These are phyloP conservation scores for Calophaca sinica DNA, from an alignment of 306 rosid genomes.

Conservation along the genomic window DNA sequence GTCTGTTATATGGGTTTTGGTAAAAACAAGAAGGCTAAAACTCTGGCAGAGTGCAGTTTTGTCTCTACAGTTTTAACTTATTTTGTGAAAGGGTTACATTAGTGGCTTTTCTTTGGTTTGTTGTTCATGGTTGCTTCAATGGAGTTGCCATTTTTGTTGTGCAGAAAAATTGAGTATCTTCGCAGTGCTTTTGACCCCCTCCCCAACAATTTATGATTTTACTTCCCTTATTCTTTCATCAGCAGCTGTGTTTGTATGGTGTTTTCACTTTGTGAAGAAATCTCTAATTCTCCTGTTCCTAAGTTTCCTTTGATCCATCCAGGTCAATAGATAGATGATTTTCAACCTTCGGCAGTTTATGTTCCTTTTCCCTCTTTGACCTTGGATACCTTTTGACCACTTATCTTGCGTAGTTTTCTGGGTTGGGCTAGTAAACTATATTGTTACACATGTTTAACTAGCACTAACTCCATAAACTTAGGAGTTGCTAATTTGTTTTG, in stretches of 20 bases:
- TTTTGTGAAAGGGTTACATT: not conserved
- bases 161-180: no score
- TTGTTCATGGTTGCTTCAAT: not conserved
- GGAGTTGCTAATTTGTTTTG: not conserved
- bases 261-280: not conserved
- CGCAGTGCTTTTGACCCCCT: no score
- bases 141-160: not conserved
- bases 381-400: not conserved
- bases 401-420: slow-evolving; percentile 4
- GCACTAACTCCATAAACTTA: not conserved
- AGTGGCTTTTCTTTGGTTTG: not conserved
- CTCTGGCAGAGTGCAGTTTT: slow-evolving; percentile 1
- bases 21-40: not conserved
- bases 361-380: not conserved
- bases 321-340: not conserved
- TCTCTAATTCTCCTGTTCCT: not conserved
- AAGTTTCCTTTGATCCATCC: not conserved
- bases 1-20: slow-evolving; percentile 7
- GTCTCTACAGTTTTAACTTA: not conserved
- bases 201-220: no score
- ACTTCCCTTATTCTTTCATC: no score
- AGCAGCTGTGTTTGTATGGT: no score
- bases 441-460: not conserved
- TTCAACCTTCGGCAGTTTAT: slow-evolving; percentile 9
- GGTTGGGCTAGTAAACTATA: not conserved